phyloP scores from a whole-genome alignment of 2,329 filamentous ascomycete genomes.

The Sporothrix dimorphospora region DNA sequence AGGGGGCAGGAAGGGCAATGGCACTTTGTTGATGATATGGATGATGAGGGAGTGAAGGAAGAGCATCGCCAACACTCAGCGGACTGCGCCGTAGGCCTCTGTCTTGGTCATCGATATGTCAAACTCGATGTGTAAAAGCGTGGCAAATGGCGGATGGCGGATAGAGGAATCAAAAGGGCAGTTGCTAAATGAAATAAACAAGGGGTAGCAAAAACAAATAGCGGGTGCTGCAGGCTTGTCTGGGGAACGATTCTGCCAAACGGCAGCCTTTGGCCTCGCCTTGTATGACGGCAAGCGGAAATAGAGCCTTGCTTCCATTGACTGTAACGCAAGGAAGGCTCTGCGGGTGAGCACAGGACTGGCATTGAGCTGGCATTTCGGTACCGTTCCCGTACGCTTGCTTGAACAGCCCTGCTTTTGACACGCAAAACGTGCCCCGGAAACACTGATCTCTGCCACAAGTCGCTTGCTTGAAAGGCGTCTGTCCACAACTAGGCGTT shows the following conservation, averaged over 20 bases:
- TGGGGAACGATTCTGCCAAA: neutral
- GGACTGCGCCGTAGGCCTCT: neutral
- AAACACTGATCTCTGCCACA: neutral
- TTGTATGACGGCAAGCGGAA: neutral
- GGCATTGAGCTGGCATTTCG: neutral
- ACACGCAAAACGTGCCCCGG: neutral
- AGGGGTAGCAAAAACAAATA: neutral
- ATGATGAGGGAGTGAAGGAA: neutral
- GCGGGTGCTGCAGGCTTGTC: neutral
- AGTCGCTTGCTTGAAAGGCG: too few relatives aligned
- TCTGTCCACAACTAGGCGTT: neutral
- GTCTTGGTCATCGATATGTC: constrained; percentile 13
- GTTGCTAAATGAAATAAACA: neutral
- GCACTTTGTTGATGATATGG: neutral
- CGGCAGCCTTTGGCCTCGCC: neutral
- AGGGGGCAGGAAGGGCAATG: neutral
- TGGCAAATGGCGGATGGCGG: neutral
- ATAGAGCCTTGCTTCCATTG: constrained; percentile 8
- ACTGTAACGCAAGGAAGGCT: constrained; percentile 5
- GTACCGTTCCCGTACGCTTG: neutral
- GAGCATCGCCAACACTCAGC: neutral
- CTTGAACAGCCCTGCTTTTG: neutral
- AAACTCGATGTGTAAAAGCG: neutral
- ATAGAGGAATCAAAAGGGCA: neutral
- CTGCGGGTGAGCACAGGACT: neutral